phyloP scores from a whole-genome alignment of 208 protist genomes.

The Tetramitus jugosus region DNA sequence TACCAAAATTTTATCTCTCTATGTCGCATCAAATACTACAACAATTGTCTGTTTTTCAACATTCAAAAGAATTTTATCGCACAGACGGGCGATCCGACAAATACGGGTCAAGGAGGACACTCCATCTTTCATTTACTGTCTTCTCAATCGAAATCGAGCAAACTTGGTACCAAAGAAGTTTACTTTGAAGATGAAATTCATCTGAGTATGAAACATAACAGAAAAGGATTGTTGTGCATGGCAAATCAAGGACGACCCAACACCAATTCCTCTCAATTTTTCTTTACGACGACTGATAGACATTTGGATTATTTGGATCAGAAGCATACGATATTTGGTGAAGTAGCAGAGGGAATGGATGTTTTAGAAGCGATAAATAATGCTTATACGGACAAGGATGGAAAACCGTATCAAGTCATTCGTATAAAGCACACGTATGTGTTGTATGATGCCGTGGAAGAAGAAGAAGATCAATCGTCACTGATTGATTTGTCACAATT shows the following conservation, averaged over 20 bases:
- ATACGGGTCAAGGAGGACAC: constrained; percentile 3
- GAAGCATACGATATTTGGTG: constrained; percentile 70
- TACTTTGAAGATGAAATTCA: constrained; percentile 63
- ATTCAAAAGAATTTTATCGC: constrained; percentile 65
- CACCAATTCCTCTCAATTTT: constrained; percentile 70
- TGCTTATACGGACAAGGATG: constrained; percentile 37
- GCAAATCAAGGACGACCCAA: constrained; percentile 45
- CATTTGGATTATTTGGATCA: constrained; percentile 58
- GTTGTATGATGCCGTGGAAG: constrained; percentile 72
- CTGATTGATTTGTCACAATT: no score
- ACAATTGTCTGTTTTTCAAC: constrained; percentile 65
- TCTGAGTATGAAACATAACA: constrained; percentile 34
- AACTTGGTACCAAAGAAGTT: constrained; percentile 3
- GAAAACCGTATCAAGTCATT: constrained; percentile 31
- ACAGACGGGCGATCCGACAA: constrained; percentile 36
- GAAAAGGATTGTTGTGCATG: constrained; percentile 51
- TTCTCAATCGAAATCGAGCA: constrained; percentile 29
- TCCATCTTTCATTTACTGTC: neutral
- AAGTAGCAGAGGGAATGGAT: constrained; percentile 50
- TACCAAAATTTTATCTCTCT: constrained; percentile 80
- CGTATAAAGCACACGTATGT: constrained; percentile 58
- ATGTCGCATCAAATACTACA: constrained; percentile 91
- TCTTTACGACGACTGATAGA: constrained; percentile 50
- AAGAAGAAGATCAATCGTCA: no score
- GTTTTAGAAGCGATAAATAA: constrained; percentile 52